Conservation (phyloP, 768 basidiomycete genomes). For the Peribolospora baueri region DNA sequence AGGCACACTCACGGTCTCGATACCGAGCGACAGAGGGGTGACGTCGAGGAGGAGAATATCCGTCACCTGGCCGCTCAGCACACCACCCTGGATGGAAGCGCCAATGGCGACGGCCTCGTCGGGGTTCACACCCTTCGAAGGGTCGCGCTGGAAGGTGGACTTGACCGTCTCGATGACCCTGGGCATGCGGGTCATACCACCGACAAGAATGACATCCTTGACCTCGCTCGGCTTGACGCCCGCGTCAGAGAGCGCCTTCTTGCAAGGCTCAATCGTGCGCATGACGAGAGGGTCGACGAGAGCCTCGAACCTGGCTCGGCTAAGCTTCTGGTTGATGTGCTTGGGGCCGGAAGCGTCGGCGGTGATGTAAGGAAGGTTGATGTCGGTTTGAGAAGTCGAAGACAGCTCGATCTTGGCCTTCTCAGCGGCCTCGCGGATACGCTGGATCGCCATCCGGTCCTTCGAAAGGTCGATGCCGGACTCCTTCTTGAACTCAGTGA, state of each 20-base stretch:
- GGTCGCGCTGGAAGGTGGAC: constrained; percentile 77
- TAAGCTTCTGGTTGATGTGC: constrained; percentile 81
- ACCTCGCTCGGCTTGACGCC: constrained; percentile 79
- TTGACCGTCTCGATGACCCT: constrained; percentile 84
- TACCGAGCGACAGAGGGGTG: constrained; percentile 84
- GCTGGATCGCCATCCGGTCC: constrained; percentile 93
- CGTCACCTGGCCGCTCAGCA: constrained; percentile 83
- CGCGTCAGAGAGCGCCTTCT: constrained; percentile 85
- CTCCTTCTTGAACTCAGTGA: constrained; percentile 87
- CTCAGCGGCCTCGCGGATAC: constrained; percentile 96
- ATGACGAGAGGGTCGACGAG: constrained; percentile 61
- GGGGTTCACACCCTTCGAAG: constrained; percentile 96
- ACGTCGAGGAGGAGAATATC: constrained; percentile 79
- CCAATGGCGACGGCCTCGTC: constrained; percentile 98
- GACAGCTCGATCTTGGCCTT: constrained; percentile 98
- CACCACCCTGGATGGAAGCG: constrained; percentile 93
- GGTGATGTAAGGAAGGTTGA: constrained; percentile 95
- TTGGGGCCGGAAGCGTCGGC: constrained; percentile 84
- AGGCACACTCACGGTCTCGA: constrained; percentile 12
- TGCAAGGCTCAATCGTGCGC: constrained; percentile 83
- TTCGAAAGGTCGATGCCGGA: constrained; percentile 49
- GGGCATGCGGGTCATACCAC: constrained; percentile 98
- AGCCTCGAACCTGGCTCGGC: constrained; percentile 69
- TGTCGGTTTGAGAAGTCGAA: constrained; percentile 79
- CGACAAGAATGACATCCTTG: constrained; percentile 90